Percentiles rank a stretch among this genome's conserved stretches.
phyloP scores from a whole-genome alignment of 2,329 filamentous ascomycete species.

The Penicillium sp. region DNA sequence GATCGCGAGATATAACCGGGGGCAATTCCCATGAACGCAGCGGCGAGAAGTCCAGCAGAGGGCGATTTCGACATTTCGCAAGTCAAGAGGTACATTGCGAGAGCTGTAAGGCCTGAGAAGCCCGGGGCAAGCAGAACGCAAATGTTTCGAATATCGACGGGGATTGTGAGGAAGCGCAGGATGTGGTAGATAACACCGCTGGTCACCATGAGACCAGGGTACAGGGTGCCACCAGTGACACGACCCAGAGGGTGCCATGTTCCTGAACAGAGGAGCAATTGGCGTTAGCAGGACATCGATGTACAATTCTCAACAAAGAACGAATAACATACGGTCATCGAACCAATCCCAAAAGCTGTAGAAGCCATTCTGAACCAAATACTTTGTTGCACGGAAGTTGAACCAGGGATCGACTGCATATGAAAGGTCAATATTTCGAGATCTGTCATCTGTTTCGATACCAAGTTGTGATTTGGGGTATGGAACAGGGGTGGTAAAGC shows the following conservation, averaged over 20 bases:
- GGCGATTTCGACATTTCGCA: conserved; percentile 96
- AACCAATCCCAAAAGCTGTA: conserved; percentile 99
- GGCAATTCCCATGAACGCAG: conserved; percentile 94
- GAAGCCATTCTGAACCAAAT: conserved; percentile 94
- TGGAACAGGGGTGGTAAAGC: conserved; percentile 44
- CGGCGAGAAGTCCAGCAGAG: conserved; percentile 91
- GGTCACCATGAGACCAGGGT: conserved; percentile 98
- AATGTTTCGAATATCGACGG: conserved; percentile 98
- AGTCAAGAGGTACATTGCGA: conserved; percentile 91
- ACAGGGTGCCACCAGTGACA: conserved; percentile 98
- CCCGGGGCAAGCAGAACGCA: conserved; percentile 94
- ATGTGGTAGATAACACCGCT: conserved; percentile 95
- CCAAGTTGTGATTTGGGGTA: conserved; percentile 7
- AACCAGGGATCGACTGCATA: conserved; percentile 95
- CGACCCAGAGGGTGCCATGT: conserved; percentile 99
- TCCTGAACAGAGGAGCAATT: conserved; percentile 47
- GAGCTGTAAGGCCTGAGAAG: conserved; percentile 91
- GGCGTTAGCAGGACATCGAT: conserved; percentile 20
- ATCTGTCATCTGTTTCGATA: conserved; percentile 13
- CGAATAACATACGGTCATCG: conserved; percentile 72
- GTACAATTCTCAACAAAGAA: neutral
- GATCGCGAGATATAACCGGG: conserved; percentile 98
- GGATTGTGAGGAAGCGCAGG: conserved; percentile 83
- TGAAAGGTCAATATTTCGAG: conserved; percentile 25
- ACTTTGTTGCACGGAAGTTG: conserved; percentile 98